phyloP scores from a whole-genome alignment of 2,329 filamentous ascomycete species.

The Fusarium sp. region DNA sequence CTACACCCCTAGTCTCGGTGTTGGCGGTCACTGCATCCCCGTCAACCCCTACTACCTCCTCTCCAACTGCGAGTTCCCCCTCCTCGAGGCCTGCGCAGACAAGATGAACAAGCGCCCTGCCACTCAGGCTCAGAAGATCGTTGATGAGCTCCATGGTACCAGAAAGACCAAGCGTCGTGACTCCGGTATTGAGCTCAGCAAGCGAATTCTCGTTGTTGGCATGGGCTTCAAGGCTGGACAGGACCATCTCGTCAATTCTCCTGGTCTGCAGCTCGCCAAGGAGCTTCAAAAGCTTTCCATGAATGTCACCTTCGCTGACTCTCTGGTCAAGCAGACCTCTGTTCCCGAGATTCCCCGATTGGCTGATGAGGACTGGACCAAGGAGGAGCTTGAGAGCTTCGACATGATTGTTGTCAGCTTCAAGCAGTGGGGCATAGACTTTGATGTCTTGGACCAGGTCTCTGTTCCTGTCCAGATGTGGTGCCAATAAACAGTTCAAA shows the following conservation, averaged over 20 bases:
- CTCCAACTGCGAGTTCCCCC: constrained; percentile 55
- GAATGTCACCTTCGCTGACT: constrained; percentile 30
- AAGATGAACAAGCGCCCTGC: constrained; percentile 52
- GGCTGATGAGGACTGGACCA: constrained; percentile 23
- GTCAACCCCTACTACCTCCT: constrained; percentile 63
- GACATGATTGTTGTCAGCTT: constrained; percentile 31
- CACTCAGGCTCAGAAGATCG: constrained; percentile 12
- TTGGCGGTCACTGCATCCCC: constrained; percentile 64
- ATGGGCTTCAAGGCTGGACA: constrained; percentile 38
- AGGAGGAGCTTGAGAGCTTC: constrained; percentile 23
- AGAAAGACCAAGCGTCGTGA: constrained; percentile 3
- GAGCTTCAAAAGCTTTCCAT: constrained; percentile 22
- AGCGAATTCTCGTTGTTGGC: constrained; percentile 27
- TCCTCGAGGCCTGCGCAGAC: constrained; percentile 54
- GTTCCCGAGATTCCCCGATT: constrained; percentile 25
- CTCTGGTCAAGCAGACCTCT: constrained; percentile 25
- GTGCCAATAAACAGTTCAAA: neutral
- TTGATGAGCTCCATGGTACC: neutral
- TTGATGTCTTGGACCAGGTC: constrained; percentile 11
- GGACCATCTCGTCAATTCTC: constrained; percentile 34
- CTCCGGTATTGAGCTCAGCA: constrained; percentile 10
- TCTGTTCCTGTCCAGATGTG: constrained; percentile 24
- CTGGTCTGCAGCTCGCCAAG: constrained; percentile 21
- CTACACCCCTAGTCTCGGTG: constrained; percentile 55
- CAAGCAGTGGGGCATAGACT: constrained; percentile 26